phyloP scores from a whole-genome alignment of 352 stramenopile genomes.

The Phytophthora hibernalis region DNA sequence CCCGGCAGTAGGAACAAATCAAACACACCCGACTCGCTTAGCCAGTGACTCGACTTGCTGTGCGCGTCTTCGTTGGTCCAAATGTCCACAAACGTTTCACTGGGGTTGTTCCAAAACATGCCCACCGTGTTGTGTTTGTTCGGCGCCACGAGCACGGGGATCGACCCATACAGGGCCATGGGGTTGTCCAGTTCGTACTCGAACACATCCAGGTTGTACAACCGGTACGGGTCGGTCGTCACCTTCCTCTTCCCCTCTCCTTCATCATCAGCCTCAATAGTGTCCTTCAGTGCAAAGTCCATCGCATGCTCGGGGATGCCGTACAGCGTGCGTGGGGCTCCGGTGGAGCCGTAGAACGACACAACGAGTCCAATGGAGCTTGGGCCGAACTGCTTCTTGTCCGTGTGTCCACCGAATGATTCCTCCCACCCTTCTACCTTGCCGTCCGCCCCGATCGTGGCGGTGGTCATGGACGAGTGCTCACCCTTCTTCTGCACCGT shows the following conservation, averaged over 20 bases:
- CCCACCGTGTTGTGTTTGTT: slow-evolving; percentile 86
- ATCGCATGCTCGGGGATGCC: slow-evolving; percentile 98
- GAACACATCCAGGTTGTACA: slow-evolving; percentile 99
- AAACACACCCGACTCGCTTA: slow-evolving; percentile 96
- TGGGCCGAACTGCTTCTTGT: slow-evolving; percentile 86
- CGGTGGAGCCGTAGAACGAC: slow-evolving; percentile 83
- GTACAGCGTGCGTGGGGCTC: slow-evolving; percentile 89
- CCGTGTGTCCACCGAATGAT: slow-evolving; percentile 94
- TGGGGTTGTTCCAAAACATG: slow-evolving; percentile 99
- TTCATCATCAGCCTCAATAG: slow-evolving; percentile 52
- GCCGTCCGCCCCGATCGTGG: slow-evolving; percentile 29
- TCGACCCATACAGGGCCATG: slow-evolving; percentile 98
- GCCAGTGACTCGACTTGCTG: slow-evolving; percentile 91
- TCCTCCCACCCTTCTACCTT: slow-evolving; percentile 94
- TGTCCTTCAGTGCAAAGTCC: slow-evolving; percentile 94
- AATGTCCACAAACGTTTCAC: slow-evolving; percentile 99
- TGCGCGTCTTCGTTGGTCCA: slow-evolving; percentile 52
- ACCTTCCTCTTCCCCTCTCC: slow-evolving; percentile 39
- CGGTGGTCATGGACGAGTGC: slow-evolving; percentile 12
- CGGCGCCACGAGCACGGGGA: slow-evolving; percentile 73
- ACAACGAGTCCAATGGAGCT: slow-evolving; percentile 97
- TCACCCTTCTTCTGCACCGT: slow-evolving; percentile 79
- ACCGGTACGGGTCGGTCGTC: slow-evolving; percentile 94
- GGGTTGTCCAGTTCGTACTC: slow-evolving; percentile 99
- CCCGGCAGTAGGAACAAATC: slow-evolving; percentile 97